A percentile compares a stretch with the other conserved stretches of the same genome.
Evolutionary conservation across 164 flowering plant genomes (phyloP).

Genomic region (Annona squamosa): DNA sequence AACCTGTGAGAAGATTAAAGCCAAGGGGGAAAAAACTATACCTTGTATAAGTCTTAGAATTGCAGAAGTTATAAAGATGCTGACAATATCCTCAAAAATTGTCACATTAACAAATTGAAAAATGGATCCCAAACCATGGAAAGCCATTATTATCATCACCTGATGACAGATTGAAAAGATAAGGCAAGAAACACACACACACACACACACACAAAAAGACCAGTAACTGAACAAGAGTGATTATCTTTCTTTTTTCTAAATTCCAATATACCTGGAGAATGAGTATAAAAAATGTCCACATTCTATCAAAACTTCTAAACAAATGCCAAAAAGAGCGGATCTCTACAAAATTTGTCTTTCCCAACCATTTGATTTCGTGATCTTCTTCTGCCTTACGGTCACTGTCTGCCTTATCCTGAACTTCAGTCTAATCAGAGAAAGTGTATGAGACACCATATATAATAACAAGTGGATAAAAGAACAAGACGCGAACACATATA

Average conservation of each 20-base stretch:
- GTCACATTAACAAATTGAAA: constrained; percentile 54
- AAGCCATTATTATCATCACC: constrained; percentile 92
- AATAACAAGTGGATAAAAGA: not conserved
- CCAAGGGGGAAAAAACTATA: constrained; percentile 11
- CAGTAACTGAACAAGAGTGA: not conserved
- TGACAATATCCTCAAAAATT: constrained; percentile 36
- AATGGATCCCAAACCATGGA: constrained; percentile 69
- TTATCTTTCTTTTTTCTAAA: not conserved
- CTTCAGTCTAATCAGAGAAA: constrained; percentile 1
- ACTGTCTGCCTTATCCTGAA: constrained; percentile 28
- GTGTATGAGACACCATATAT: not conserved
- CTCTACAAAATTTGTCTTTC: constrained; percentile 95
- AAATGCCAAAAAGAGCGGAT: constrained; percentile 88
- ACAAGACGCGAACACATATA: not conserved
- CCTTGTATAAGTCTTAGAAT: constrained; percentile 68
- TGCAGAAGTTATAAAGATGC: constrained; percentile 51
- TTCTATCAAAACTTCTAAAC: constrained; percentile 90
- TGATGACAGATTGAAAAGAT: constrained; percentile 17
- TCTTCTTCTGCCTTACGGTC: constrained; percentile 23
- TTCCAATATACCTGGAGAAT: constrained; percentile 66
- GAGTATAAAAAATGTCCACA: constrained; percentile 77
- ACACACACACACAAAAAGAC: not conserved
- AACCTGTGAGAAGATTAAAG: not conserved
- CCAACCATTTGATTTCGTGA: constrained; percentile 55
- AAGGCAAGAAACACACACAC: not conserved